These are phyloP conservation scores for Podospora pseudopauciseta DNA, from an alignment of 495 filamentous ascomycete genomes.

Conservation along the genomic window DNA sequence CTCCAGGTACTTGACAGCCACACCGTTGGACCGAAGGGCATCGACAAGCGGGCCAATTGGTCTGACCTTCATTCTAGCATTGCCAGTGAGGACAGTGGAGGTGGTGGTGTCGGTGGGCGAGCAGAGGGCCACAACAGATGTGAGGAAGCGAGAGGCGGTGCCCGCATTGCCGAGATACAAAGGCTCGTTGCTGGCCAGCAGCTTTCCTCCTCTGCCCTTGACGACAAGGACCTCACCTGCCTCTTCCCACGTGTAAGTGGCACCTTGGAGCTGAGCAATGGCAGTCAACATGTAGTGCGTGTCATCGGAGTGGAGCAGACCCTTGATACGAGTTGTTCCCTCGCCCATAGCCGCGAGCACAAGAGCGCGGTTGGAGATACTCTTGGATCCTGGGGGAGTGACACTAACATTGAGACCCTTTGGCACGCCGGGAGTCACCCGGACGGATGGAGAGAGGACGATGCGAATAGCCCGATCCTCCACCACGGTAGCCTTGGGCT, in stretches of 20 bases:
- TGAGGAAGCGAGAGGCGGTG: slow-evolving; percentile 93
- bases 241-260: slow-evolving; percentile 92
- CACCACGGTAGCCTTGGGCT: slow-evolving; percentile 82
- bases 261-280: slow-evolving; percentile 75
- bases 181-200: slow-evolving; percentile 69
- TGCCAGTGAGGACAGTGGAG: slow-evolving; percentile 79
- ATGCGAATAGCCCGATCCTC: slow-evolving; percentile 80
- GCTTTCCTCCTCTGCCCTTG: slow-evolving; percentile 79
- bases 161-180: slow-evolving; percentile 96
- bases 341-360: slow-evolving; percentile 87
- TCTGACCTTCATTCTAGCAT: slow-evolving; percentile 91
- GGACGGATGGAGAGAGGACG: slow-evolving; percentile 75
- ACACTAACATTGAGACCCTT: slow-evolving; percentile 64
- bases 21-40: slow-evolving; percentile 79
- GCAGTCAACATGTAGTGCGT: slow-evolving; percentile 96
- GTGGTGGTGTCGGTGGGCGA: slow-evolving; percentile 56
- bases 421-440: slow-evolving; percentile 66
- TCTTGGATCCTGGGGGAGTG: slow-evolving; percentile 93
- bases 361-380: slow-evolving; percentile 92
- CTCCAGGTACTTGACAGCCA: slow-evolving; percentile 77
- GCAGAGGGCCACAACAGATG: slow-evolving; percentile 85
- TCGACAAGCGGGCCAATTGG: slow-evolving; percentile 94
- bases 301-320: slow-evolving; percentile 93
- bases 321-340: slow-evolving; percentile 82
- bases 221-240: slow-evolving; percentile 87